Percentiles rank a stretch among this genome's conserved stretches.
Conservation (phyloP, 495 filamentous ascomycete species). For the Penicillium nucicola region DNA sequence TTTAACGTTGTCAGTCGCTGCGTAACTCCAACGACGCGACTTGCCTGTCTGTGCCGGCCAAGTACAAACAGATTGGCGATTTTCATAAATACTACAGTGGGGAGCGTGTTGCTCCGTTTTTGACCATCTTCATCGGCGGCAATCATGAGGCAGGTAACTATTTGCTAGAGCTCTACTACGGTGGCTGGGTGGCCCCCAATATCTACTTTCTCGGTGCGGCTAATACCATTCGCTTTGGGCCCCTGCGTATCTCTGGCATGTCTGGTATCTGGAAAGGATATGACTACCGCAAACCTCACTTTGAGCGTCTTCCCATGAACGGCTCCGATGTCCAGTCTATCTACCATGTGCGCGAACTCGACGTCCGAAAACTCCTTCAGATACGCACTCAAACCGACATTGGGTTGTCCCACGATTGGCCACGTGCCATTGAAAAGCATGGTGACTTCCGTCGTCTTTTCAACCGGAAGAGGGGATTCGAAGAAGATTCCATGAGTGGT, state of each 20-base stretch:
- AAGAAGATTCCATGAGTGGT: conserved; percentile 67
- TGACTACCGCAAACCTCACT: conserved; percentile 76
- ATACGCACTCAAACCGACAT: conserved; percentile 80
- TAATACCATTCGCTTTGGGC: conserved; percentile 77
- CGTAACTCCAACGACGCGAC: conserved; percentile 85
- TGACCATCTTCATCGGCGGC: conserved; percentile 88
- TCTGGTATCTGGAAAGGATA: conserved; percentile 91
- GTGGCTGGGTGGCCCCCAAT: conserved; percentile 93
- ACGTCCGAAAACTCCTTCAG: conserved; percentile 85
- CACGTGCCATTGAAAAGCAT: conserved; percentile 68
- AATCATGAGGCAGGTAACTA: conserved; percentile 93
- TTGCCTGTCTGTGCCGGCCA: conserved; percentile 79
- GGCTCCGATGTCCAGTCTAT: conserved; percentile 67
- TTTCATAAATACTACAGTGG: conserved; percentile 94
- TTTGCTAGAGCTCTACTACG: conserved; percentile 88
- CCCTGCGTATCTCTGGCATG: conserved; percentile 82
- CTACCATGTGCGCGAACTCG: conserved; percentile 88
- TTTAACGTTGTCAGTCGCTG: conserved; percentile 57
- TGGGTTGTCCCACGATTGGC: conserved; percentile 95
- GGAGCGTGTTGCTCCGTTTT: conserved; percentile 67
- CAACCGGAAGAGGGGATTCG: conserved; percentile 66
- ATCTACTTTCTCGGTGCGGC: conserved; percentile 96
- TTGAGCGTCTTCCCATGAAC: conserved; percentile 84
- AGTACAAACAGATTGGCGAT: conserved; percentile 81
- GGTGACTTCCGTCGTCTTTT: conserved; percentile 66